These are phyloP conservation scores for Cytospora piceicola DNA, from an alignment of 2,329 filamentous ascomycete species.

Conservation along the genomic window DNA sequence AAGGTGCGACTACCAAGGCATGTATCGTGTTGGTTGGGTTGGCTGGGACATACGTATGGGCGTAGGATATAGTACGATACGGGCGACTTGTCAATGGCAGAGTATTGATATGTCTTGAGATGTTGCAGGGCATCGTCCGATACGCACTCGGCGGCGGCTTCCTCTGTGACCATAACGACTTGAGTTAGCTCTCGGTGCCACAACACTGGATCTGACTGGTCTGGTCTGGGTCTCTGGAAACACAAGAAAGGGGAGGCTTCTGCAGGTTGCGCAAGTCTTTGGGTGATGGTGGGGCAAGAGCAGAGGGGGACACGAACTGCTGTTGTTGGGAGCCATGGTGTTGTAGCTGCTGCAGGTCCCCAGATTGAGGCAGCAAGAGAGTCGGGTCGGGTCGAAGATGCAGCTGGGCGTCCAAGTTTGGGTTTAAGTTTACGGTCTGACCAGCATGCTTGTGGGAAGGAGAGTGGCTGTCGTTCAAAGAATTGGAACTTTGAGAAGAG, in stretches of 20 bases:
- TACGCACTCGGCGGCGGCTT: conserved; percentile 71
- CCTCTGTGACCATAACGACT: conserved; percentile 40
- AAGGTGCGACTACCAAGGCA: conserved; percentile 22
- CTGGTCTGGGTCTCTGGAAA: not conserved
- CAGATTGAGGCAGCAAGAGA: conserved; percentile 2
- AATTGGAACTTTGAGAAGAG: not conserved
- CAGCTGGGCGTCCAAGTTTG: conserved; percentile 1
- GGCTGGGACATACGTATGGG: conserved; percentile 77
- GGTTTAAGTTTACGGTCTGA: conserved; percentile 9
- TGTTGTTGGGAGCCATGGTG: conserved; percentile 30
- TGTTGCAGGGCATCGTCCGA: conserved; percentile 90
- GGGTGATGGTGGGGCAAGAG: not conserved
- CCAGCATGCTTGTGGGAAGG: conserved; percentile 17
- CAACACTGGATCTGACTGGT: conserved; percentile 20
- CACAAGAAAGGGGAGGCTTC: not conserved
- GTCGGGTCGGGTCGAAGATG: not conserved
- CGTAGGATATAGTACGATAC: conserved; percentile 92
- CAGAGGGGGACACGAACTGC: conserved; percentile 25
- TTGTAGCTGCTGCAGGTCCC: conserved; percentile 11
- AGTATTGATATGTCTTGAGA: conserved; percentile 96
- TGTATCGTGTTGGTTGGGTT: conserved; percentile 16
- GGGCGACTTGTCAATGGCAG: conserved; percentile 92
- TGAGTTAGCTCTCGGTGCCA: conserved; percentile 10
- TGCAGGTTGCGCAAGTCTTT: conserved; percentile 1
- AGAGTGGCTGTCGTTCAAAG: not conserved